Evolutionary conservation across 2,329 filamentous ascomycete species (phyloP).

Genomic region (Lithohypha guttulata): DNA sequence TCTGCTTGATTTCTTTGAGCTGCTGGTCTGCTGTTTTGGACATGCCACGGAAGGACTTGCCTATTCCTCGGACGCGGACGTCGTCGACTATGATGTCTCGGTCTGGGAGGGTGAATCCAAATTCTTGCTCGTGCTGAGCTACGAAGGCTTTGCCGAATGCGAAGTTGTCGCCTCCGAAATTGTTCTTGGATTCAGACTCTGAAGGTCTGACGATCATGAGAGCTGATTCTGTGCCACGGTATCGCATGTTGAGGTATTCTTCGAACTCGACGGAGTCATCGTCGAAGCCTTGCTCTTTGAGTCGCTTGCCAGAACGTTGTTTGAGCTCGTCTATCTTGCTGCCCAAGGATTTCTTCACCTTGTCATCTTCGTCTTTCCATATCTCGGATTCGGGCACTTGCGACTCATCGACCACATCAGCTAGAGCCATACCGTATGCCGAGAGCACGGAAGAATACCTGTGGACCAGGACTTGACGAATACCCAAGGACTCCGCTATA

Average conservation of each 20-base stretch:
- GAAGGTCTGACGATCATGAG: slow-evolving; percentile 76
- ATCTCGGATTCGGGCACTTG: slow-evolving; percentile 52
- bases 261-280: slow-evolving; percentile 69
- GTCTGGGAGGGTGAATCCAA: slow-evolving; percentile 78
- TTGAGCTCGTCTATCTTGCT: slow-evolving; percentile 70
- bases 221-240: slow-evolving; percentile 80
- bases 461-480: slow-evolving; percentile 77
- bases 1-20: slow-evolving; percentile 56
- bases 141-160: slow-evolving; percentile 77
- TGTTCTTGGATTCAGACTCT: slow-evolving; percentile 48
- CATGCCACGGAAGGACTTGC: slow-evolving; percentile 70
- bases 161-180: slow-evolving; percentile 59
- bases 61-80: slow-evolving; percentile 76
- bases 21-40: slow-evolving; percentile 80
- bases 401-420: slow-evolving; percentile 83
- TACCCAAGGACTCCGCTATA: slow-evolving; percentile 74
- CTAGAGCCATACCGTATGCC: slow-evolving; percentile 84
- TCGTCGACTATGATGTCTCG: slow-evolving; percentile 85
- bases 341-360: slow-evolving; percentile 52
- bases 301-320: slow-evolving; percentile 55
- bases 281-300: slow-evolving; percentile 69
- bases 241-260: slow-evolving; percentile 89
- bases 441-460: slow-evolving; percentile 85
- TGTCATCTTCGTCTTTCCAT: slow-evolving; percentile 46
- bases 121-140: slow-evolving; percentile 80